Conservation (phyloP, 768 basidiomycete genomes). For the Symmetrospora coprosmae region DNA sequence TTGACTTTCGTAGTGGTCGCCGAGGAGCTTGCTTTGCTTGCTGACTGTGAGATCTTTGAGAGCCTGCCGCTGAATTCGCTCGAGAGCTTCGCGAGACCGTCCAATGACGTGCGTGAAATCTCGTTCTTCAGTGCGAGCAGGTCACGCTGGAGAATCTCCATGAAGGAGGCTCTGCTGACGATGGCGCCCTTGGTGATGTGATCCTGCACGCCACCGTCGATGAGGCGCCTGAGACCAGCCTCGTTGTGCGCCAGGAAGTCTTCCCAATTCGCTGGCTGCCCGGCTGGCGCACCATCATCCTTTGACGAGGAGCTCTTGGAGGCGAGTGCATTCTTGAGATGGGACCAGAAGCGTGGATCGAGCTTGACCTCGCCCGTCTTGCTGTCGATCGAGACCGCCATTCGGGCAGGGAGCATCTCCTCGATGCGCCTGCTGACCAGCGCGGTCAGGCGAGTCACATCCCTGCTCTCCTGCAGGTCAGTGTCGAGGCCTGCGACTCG, state of each 20-base stretch:
- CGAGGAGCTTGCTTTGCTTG: conserved; percentile 12
- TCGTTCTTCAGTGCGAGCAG: conserved; percentile 32
- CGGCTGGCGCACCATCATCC: not conserved
- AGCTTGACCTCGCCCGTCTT: conserved; percentile 34
- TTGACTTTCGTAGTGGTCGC: not conserved
- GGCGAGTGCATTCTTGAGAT: conserved; percentile 38
- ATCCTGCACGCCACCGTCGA: conserved; percentile 33
- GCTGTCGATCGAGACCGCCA: conserved; percentile 35
- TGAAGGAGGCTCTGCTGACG: conserved; percentile 35
- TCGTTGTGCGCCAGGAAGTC: conserved; percentile 36
- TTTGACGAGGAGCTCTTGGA: conserved; percentile 11
- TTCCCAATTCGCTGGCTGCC: conserved; percentile 28
- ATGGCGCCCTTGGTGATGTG: conserved; percentile 33
- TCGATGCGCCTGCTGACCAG: conserved; percentile 36
- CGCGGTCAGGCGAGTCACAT: conserved; percentile 33
- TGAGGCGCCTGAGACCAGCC: conserved; percentile 34
- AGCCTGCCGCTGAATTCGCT: conserved; percentile 29
- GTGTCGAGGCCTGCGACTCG: conserved; percentile 34
- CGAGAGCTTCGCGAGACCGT: conserved; percentile 27
- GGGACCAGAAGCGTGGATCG: conserved; percentile 40
- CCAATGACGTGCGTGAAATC: not conserved
- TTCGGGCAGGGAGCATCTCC: conserved; percentile 36
- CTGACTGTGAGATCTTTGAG: conserved; percentile 30
- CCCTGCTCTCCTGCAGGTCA: conserved; percentile 32
- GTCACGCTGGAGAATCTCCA: conserved; percentile 37